These are phyloP conservation scores for Penicillium ucsense DNA, from an alignment of 495 filamentous ascomycete species.

Conservation along the genomic window DNA sequence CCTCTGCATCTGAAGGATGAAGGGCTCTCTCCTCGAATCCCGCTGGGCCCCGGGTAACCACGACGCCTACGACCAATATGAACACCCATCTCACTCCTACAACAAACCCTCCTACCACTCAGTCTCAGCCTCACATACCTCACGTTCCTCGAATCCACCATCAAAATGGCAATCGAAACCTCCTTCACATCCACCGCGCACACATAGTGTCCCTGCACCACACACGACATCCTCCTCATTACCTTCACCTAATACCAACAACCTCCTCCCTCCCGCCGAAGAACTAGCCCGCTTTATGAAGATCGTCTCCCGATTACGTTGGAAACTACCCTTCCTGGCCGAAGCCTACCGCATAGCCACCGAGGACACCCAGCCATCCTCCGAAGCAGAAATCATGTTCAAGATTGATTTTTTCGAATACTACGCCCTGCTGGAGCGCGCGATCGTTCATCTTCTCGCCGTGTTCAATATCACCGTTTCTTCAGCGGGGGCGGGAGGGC, in stretches of 20 bases:
- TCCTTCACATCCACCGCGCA: background rate
- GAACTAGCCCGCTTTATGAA: constrained; percentile 47
- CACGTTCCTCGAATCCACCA: too few species aligned
- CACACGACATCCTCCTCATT: constrained; percentile 1
- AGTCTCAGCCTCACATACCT: too few species aligned
- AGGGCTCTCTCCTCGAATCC: constrained; percentile 20
- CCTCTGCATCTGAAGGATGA: constrained; percentile 2
- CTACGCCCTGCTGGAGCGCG: constrained; percentile 56
- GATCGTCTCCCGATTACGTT: constrained; percentile 46
- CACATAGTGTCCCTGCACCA: constrained; percentile 5
- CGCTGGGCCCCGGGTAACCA: constrained; percentile 20
- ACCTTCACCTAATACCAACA: constrained; percentile 12
- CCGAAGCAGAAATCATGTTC: constrained; percentile 52
- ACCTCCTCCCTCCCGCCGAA: constrained; percentile 19
- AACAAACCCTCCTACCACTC: too few species aligned
- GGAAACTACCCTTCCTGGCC: constrained; percentile 50
- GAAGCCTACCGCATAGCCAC: constrained; percentile 42
- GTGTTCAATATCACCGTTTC: constrained; percentile 44
- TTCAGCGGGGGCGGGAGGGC: background rate
- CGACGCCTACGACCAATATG: background rate
- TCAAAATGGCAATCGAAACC: background rate
- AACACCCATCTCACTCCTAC: too few species aligned
- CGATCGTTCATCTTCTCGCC: constrained; percentile 48
- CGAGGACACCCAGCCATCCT: constrained; percentile 8
- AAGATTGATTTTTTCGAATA: constrained; percentile 64